Evolutionary conservation across 345 rosid species (phyloP).

Genomic region (Acer yangbiense): DNA sequence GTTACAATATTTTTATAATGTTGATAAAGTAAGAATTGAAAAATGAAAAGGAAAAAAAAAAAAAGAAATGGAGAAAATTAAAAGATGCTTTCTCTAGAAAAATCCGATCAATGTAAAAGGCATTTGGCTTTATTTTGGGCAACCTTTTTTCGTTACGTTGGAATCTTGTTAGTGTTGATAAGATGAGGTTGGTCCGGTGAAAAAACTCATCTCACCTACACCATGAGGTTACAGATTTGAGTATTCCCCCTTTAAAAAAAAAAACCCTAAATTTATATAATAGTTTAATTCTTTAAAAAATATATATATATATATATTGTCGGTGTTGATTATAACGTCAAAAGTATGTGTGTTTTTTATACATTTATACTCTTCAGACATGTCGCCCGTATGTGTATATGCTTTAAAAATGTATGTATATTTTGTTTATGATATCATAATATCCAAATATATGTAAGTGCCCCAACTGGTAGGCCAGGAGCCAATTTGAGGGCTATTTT

Average conservation of each 20-base stretch:
- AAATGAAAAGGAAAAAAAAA: not conserved
- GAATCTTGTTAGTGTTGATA: slow-evolving; percentile 32
- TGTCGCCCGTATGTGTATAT: not conserved
- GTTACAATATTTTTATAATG: not conserved
- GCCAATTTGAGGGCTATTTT: slow-evolving; percentile 10
- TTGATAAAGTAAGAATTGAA: not conserved
- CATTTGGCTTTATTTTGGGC: slow-evolving; percentile 1
- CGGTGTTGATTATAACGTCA: slow-evolving; percentile 11
- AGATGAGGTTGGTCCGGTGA: too few relatives aligned
- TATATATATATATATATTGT: slow-evolving; percentile 23
- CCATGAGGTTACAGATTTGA: too few relatives aligned
- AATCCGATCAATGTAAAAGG: not conserved
- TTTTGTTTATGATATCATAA: not conserved
- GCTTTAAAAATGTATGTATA: not conserved
- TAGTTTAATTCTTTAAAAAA: too few relatives aligned
- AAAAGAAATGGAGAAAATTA: not conserved
- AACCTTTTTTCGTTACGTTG: slow-evolving; percentile 10
- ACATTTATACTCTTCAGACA: slow-evolving; percentile 1
- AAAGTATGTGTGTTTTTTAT: slow-evolving; percentile 10
- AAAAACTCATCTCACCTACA: too few relatives aligned
- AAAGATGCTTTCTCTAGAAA: slow-evolving; percentile 22
- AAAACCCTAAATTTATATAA: too few relatives aligned
- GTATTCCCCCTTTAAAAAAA: too few relatives aligned
- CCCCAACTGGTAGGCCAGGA: slow-evolving; percentile 32
- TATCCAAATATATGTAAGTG: not conserved